Base-by-base conservation (phyloP, 2,329 filamentous ascomycete genomes). In the Monilinia fructigena region DNA sequence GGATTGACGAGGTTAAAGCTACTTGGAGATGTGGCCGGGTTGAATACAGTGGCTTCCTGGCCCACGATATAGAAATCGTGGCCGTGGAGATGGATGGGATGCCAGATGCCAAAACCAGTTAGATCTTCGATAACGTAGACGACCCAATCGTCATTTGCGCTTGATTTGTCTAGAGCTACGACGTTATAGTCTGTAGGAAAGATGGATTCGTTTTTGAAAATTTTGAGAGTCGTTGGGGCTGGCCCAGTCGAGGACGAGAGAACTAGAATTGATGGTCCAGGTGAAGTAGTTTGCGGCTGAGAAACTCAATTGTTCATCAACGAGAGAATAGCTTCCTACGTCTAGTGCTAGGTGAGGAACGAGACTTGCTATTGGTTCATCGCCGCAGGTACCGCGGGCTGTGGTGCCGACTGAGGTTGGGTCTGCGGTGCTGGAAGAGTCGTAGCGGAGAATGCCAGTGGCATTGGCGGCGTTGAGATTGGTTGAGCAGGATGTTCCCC, bases 401-500 rank as follows among this genome's bases (percentile, higher is more conserved):
- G 70, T 70, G 4, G 72, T 65, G 58, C 69, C 73, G 1, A 62
- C 73, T 7, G 72, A 71, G 14, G 71, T 74, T 40, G 76, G 76
- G 48, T 76, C 68, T 18, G 73, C 69, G 26, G 75, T 76, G 52
- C 76, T 76, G 50, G 68, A 74, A 23, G 76, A 70, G 10, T 80
- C 70, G 20, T 81, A 82, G 67, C 79, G 77, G 56, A 82, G 74
- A 14, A 81, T 71, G 75, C 74, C 68, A 59, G 76, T 74, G 77
- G 79, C 68, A 73, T 77, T 76, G 1, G 78, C 79, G 70, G 89
- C 79, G 58, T 88, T 81, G 7, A 78, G 72, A 55, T 89, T 82
- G 55, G 89, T 79, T 3, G 82, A 83, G 0, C 88, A 89, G 0
- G 85, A 72, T 3, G 82, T 84, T 59, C 80, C 66, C 71, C 72